Evolutionary conservation across 2,329 filamentous ascomycete genomes (phyloP).

Genomic region (Sclerotinia nivalis): DNA sequence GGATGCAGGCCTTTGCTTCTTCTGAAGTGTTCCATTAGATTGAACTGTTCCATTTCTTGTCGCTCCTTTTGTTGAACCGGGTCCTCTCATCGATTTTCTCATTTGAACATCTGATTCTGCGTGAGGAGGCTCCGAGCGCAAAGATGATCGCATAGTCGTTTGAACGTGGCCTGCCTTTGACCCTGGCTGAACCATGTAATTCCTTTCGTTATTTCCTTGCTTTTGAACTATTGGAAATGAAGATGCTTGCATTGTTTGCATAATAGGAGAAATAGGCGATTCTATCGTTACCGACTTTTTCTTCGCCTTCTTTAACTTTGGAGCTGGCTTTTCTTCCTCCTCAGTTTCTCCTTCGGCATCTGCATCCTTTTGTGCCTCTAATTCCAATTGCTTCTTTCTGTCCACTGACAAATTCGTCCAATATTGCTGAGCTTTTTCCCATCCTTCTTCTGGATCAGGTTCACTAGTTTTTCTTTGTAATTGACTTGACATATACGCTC

Average conservation of each 20-base stretch:
- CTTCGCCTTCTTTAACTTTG: constrained; percentile 33
- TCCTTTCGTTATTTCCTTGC: constrained; percentile 33
- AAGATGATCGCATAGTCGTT: constrained; percentile 48
- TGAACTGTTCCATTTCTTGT: constrained; percentile 31
- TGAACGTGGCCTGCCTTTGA: constrained; percentile 37
- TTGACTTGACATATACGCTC: constrained; percentile 31
- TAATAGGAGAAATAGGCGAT: not conserved
- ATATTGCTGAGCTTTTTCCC: constrained; percentile 68
- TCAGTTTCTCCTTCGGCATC: constrained; percentile 46
- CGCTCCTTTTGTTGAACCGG: constrained; percentile 33
- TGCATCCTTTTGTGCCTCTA: constrained; percentile 51
- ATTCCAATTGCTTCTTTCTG: constrained; percentile 59
- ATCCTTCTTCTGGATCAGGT: constrained; percentile 43
- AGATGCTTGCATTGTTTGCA: not conserved
- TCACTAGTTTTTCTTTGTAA: constrained; percentile 31
- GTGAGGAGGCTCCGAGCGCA: constrained; percentile 45
- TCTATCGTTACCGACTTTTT: constrained; percentile 31
- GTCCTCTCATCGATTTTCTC: constrained; percentile 39
- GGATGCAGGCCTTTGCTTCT: constrained; percentile 42
- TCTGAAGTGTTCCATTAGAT: constrained; percentile 41
- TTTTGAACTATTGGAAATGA: constrained; percentile 28
- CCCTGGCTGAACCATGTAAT: constrained; percentile 46
- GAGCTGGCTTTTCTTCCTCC: constrained; percentile 43
- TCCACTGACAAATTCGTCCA: constrained; percentile 67
- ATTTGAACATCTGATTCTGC: constrained; percentile 35